Conservation (phyloP, 257 asterid species). For the Henckelia pumila region DNA sequence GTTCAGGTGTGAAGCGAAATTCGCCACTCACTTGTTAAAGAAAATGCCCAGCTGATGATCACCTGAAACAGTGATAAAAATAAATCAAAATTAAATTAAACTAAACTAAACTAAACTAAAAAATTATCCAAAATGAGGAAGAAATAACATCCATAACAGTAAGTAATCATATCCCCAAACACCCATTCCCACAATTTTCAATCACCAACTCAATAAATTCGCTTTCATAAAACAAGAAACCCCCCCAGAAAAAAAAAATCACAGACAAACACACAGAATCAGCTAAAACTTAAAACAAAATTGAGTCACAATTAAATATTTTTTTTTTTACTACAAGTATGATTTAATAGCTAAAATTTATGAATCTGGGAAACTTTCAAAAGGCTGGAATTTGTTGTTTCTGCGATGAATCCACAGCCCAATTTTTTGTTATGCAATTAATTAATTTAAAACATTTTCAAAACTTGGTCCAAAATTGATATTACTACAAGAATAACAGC, state of each 20-base stretch:
- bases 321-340: not conserved
- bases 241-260: too few relatives aligned
- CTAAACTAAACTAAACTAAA: too few relatives aligned
- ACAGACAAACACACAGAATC: not conserved
- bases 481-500: not conserved
- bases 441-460: not conserved
- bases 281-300: not conserved
- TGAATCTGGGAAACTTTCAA: not conserved
- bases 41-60: not conserved
- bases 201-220: not conserved
- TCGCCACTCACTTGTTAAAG: not conserved
- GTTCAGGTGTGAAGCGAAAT: not conserved
- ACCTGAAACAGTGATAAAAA: not conserved
- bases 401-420: not conserved
- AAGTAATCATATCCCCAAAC: not conserved
- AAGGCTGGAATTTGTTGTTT: not conserved
- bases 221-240: too few relatives aligned
- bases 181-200: not conserved
- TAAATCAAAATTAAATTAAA: too few relatives aligned
- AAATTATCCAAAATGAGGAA: not conserved
- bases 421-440: too few relatives aligned
- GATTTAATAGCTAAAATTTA: not conserved
- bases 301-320: too few relatives aligned
- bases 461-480: too few relatives aligned
- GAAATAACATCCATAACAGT: not conserved